phyloP scores from a whole-genome alignment of 1,284 basidiomycete species.

The Cutaneotrichosporon dermatis region DNA sequence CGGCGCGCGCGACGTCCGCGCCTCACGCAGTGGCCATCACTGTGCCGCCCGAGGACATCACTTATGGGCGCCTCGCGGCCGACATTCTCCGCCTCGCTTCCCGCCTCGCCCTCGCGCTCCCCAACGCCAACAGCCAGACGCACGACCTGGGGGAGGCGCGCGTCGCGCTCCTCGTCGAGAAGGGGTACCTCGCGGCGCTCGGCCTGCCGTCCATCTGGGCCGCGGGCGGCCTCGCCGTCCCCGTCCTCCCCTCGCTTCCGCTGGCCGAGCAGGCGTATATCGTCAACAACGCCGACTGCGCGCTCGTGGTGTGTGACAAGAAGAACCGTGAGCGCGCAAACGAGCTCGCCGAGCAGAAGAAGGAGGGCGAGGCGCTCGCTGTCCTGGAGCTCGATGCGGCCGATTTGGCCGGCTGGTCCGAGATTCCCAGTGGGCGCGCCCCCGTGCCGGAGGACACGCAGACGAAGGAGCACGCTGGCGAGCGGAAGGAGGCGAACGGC shows the following conservation, averaged over 20 bases:
- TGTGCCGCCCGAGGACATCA: constrained; percentile 17
- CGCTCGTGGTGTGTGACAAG: constrained; percentile 29
- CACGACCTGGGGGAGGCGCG: constrained; percentile 17
- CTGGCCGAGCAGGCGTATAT: constrained; percentile 40
- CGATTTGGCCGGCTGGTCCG: no score
- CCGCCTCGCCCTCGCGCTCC: not conserved
- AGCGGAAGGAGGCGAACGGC: no score
- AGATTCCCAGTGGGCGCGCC: no score
- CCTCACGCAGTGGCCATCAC: constrained; percentile 24
- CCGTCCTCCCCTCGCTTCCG: constrained; percentile 37
- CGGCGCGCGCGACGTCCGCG: constrained; percentile 8
- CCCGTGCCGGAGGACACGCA: no score
- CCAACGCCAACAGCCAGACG: not conserved
- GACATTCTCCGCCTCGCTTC: constrained; percentile 22
- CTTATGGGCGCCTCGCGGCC: constrained; percentile 19
- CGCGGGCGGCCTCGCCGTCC: constrained; percentile 37
- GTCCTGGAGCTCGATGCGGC: constrained; percentile 9
- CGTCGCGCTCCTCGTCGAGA: constrained; percentile 27
- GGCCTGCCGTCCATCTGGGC: constrained; percentile 30
- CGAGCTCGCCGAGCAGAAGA: constrained; percentile 23
- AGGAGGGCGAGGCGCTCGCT: constrained; percentile 8
- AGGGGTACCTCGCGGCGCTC: constrained; percentile 31
- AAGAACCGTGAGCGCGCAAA: constrained; percentile 28
- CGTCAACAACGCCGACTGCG: constrained; percentile 30
- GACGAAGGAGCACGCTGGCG: no score